These are phyloP conservation scores for Bromus sterilis DNA, from an alignment of 176 grass and related monocot genomes.

Conservation along the genomic window DNA sequence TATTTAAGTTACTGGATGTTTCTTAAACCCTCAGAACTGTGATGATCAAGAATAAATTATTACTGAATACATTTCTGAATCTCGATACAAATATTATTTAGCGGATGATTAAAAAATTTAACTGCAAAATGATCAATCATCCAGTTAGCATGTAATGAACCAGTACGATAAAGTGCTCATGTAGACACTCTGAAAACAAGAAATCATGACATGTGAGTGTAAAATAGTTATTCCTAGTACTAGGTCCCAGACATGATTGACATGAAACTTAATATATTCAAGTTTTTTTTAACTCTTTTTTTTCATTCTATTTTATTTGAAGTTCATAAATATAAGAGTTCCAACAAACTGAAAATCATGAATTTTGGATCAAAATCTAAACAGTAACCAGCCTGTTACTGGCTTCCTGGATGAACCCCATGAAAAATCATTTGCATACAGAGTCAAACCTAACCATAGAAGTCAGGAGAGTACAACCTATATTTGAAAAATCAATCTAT, in stretches of 20 bases:
- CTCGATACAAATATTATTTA: background rate
- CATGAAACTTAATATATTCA: background rate
- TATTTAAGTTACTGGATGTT: background rate
- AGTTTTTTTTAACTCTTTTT: background rate
- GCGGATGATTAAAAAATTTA: background rate
- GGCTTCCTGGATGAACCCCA: background rate
- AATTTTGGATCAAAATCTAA: background rate
- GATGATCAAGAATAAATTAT: background rate
- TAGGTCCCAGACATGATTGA: background rate
- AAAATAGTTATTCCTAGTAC: background rate
- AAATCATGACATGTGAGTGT: background rate
- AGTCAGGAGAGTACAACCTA: background rate
- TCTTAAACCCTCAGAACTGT: background rate
- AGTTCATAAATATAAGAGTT: background rate
- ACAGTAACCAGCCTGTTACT: background rate
- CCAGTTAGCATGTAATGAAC: background rate
- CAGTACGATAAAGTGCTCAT: background rate
- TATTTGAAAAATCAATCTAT: too few relatives aligned
- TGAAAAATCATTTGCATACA: background rate
- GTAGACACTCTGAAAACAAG: background rate
- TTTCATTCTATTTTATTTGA: background rate
- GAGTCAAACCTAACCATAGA: background rate
- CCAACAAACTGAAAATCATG: background rate
- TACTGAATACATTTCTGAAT: background rate
- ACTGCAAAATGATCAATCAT: background rate